Conservation (phyloP, 441 rosid genomes). For the Corymbia calophylla region DNA sequence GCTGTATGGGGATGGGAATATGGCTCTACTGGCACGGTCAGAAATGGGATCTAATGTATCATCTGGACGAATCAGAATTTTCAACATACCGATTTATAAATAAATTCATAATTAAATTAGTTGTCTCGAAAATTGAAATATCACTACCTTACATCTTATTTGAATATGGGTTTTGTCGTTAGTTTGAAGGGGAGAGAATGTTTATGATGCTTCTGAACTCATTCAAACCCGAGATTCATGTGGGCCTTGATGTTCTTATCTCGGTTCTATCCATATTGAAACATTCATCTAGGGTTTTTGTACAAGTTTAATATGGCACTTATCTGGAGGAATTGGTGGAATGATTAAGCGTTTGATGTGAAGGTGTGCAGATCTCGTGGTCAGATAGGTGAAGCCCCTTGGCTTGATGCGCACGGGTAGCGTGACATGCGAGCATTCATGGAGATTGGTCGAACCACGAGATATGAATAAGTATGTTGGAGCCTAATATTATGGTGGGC, state of each 20-base stretch:
- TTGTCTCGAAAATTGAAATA: background rate
- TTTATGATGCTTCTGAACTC: background rate
- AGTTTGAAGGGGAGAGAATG: background rate
- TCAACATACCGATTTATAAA: accelerated
- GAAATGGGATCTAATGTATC: background rate
- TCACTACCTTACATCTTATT: background rate
- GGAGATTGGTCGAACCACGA: background rate
- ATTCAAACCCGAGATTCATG: background rate
- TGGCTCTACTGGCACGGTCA: background rate
- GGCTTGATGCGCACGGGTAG: background rate
- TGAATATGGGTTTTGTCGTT: background rate
- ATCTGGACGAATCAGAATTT: background rate
- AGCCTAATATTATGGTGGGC: background rate
- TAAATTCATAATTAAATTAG: background rate
- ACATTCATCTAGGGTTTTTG: accelerated
- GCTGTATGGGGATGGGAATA: background rate
- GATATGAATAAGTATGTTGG: background rate
- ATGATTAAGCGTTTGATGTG: background rate
- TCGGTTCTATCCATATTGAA: background rate
- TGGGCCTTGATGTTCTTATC: accelerated
- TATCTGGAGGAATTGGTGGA: background rate
- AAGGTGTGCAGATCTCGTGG: accelerated
- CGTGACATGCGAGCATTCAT: background rate
- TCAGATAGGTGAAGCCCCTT: background rate
- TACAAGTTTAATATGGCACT: accelerated